These are phyloP conservation scores for Salvia hispanica DNA, from an alignment of 257 asterid species.

Conservation along the genomic window DNA sequence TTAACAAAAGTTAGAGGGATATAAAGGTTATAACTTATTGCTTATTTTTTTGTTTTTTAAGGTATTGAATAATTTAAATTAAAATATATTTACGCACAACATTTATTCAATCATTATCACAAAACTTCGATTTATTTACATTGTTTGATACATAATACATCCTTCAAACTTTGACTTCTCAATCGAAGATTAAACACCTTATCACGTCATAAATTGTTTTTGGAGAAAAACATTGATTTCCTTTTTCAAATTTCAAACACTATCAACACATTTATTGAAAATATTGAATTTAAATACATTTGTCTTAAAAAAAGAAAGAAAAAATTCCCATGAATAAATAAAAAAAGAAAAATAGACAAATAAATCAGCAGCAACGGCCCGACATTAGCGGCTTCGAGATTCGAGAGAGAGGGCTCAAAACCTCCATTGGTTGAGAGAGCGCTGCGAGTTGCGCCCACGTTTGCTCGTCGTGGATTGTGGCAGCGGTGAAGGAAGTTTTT, in stretches of 20 bases:
- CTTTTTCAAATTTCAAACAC: neutral
- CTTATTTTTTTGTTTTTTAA: too few species aligned
- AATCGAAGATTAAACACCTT: too few species aligned
- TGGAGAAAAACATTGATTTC: neutral
- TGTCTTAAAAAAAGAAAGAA: slow-evolving; percentile 21
- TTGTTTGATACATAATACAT: too few species aligned
- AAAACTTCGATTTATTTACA: too few species aligned
- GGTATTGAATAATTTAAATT: too few species aligned
- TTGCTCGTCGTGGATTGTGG: slow-evolving; percentile 32
- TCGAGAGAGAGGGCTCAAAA: slow-evolving; percentile 33
- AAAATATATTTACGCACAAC: neutral
- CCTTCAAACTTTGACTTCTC: too few species aligned
- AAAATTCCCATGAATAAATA: slow-evolving; percentile 14
- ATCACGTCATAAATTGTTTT: neutral
- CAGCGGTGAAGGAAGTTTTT: slow-evolving; percentile 22
- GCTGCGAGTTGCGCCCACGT: slow-evolving; percentile 45
- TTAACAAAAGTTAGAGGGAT: too few species aligned
- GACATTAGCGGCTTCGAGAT: slow-evolving; percentile 42
- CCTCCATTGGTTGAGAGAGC: slow-evolving; percentile 28
- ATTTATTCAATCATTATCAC: neutral
- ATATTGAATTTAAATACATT: slow-evolving; percentile 5
- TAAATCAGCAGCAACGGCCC: slow-evolving; percentile 39
- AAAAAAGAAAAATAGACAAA: slow-evolving; percentile 14
- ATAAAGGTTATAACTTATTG: too few species aligned
- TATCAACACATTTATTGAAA: neutral